Conservation (phyloP, 306 rosid genomes). For the Fagus crenata region DNA sequence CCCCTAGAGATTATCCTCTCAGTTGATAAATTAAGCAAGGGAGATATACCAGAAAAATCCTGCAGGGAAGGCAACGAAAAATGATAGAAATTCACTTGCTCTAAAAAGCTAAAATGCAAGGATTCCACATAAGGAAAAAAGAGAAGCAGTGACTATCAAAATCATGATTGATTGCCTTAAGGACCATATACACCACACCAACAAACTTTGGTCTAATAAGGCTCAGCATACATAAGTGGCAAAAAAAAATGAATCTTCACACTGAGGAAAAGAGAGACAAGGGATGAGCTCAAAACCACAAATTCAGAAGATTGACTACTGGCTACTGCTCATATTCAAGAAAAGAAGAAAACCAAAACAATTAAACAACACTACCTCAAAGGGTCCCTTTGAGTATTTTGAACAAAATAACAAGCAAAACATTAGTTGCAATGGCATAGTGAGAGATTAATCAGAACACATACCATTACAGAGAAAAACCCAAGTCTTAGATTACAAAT, state of each 20-base stretch:
- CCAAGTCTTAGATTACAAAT: neutral
- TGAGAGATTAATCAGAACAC: neutral
- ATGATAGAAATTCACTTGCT: neutral
- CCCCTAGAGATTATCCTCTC: constrained; percentile 34
- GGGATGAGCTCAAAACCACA: neutral
- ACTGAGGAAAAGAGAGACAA: neutral
- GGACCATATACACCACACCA: neutral
- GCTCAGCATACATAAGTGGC: neutral
- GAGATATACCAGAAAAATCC: constrained; percentile 36
- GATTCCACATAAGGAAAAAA: neutral
- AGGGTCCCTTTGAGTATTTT: neutral
- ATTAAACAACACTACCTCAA: neutral
- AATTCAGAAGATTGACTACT: neutral
- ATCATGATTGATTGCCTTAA: neutral
- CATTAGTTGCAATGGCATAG: neutral
- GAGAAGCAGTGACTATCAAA: neutral
- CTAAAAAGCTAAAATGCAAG: neutral
- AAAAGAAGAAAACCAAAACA: neutral
- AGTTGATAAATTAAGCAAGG: constrained; percentile 29
- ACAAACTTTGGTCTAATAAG: neutral
- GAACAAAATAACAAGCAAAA: neutral
- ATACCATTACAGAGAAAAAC: constrained; percentile 23
- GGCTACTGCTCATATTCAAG: neutral
- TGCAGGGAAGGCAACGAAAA: constrained; percentile 28
- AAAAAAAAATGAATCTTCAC: neutral